Evolutionary conservation across 1,139 yeast species (phyloP).

Genomic region (Scheffersomyces titani): DNA sequence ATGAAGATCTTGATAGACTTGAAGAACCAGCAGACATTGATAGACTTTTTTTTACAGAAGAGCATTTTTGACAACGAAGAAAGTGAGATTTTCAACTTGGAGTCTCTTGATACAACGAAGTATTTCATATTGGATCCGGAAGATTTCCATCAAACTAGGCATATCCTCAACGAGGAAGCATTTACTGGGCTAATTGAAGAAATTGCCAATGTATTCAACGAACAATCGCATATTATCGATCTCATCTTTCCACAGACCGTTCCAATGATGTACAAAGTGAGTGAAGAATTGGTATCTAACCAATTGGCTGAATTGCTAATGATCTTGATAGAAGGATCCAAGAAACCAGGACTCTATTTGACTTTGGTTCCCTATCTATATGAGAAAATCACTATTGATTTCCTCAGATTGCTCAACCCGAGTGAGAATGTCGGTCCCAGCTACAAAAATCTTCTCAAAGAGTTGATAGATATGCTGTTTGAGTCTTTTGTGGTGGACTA

Average conservation of each 20-base stretch:
- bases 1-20: conserved; percentile 38
- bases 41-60: conserved; percentile 49
- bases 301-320: conserved; percentile 40
- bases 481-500: conserved; percentile 53
- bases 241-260: conserved; percentile 39
- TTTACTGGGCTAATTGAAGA: conserved; percentile 26
- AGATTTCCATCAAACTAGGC: background rate
- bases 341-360: conserved; percentile 27
- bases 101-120: conserved; percentile 19
- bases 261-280: conserved; percentile 51
- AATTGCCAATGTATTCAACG: conserved; percentile 35
- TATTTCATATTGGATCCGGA: conserved; percentile 16
- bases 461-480: conserved; percentile 50
- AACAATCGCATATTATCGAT: conserved; percentile 38
- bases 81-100: conserved; percentile 31
- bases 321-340: conserved; percentile 31
- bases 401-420: conserved; percentile 26
- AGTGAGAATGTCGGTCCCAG: conserved; percentile 37
- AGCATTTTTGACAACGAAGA: conserved; percentile 43
- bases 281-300: conserved; percentile 47
- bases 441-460: conserved; percentile 32
- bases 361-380: conserved; percentile 35
- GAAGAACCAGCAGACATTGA: conserved; percentile 45
- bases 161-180: conserved; percentile 15
- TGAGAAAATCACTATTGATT: conserved; percentile 23